phyloP scores from a whole-genome alignment of 2,329 filamentous ascomycete species.

The Dactylella cylindrospora region DNA sequence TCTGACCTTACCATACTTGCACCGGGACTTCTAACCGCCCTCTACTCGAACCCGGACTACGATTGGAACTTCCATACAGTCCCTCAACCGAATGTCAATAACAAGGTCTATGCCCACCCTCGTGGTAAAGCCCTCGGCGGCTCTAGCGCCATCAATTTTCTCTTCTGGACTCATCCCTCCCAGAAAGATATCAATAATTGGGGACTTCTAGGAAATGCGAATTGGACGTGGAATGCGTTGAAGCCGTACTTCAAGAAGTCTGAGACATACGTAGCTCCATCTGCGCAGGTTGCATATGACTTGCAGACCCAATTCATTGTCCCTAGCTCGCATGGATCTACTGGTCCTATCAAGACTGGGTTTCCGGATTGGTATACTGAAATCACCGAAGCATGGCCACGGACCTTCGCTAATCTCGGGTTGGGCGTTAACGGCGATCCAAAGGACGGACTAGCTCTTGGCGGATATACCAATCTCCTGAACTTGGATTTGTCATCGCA shows the following conservation, averaged over 20 bases:
- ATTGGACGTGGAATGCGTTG: constrained; percentile 31
- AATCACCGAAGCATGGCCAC: constrained; percentile 29
- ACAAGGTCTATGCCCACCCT: constrained; percentile 54
- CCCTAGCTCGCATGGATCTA: constrained; percentile 51
- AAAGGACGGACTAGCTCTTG: constrained; percentile 46
- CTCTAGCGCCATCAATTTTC: constrained; percentile 55
- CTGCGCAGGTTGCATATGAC: constrained; percentile 48
- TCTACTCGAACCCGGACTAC: constrained; percentile 42
- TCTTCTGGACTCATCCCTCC: constrained; percentile 44
- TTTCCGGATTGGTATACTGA: constrained; percentile 36
- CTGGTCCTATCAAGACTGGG: constrained; percentile 49
- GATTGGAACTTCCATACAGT: constrained; percentile 56
- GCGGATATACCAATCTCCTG: constrained; percentile 48
- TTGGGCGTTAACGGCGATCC: constrained; percentile 42
- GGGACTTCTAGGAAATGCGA: constrained; percentile 21
- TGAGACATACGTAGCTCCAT: constrained; percentile 52
- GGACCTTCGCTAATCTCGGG: constrained; percentile 34
- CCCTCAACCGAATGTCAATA: constrained; percentile 52
- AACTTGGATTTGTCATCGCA: constrained; percentile 28
- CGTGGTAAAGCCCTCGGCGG: constrained; percentile 59
- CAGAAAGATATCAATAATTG: constrained; percentile 40
- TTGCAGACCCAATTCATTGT: constrained; percentile 46
- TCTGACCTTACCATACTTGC: constrained; percentile 27
- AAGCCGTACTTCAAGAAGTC: constrained; percentile 59
- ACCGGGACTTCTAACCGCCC: constrained; percentile 19